Conservation (phyloP, 768 basidiomycete species). For the Filobasidium wieringae region DNA sequence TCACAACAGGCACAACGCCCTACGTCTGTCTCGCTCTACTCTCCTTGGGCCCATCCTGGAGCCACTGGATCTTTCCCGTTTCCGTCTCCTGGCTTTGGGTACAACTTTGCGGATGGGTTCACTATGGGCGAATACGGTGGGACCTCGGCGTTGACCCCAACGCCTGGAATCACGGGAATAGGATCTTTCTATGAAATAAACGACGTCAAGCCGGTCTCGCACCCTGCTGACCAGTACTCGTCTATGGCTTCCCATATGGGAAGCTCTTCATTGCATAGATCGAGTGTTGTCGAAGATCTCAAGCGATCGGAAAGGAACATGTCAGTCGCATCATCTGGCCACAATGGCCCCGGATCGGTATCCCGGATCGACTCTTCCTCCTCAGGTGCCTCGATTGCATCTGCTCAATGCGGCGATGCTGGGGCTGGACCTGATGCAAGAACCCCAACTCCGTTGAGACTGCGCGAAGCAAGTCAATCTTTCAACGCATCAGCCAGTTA, state of each 20-base stretch:
- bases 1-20: too few relatives aligned
- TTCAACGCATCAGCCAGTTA: neutral
- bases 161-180: too few relatives aligned
- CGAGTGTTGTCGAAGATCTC: too few relatives aligned
- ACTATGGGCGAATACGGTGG: neutral
- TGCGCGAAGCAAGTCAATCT: neutral
- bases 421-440: neutral
- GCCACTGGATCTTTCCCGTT: conserved; percentile 12
- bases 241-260: too few relatives aligned
- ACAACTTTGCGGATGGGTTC: too few relatives aligned
- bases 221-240: too few relatives aligned
- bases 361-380: conserved; percentile 9
- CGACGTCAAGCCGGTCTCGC: too few relatives aligned
- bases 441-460: neutral
- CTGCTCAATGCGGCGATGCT: neutral
- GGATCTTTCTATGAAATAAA: too few relatives aligned
- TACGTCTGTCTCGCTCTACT: neutral
- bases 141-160: too few relatives aligned
- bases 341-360: neutral
- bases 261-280: too few relatives aligned
- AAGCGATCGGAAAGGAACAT: neutral
- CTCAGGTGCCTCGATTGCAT: conserved; percentile 1
- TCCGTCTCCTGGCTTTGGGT: conserved; percentile 8
- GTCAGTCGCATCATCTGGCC: too few relatives aligned
- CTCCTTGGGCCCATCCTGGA: neutral